Percentiles rank a stretch among this genome's conserved stretches.
These are phyloP conservation scores for Exserohilum rostratum DNA, from an alignment of 2,329 filamentous ascomycete species.

Conservation along the genomic window DNA sequence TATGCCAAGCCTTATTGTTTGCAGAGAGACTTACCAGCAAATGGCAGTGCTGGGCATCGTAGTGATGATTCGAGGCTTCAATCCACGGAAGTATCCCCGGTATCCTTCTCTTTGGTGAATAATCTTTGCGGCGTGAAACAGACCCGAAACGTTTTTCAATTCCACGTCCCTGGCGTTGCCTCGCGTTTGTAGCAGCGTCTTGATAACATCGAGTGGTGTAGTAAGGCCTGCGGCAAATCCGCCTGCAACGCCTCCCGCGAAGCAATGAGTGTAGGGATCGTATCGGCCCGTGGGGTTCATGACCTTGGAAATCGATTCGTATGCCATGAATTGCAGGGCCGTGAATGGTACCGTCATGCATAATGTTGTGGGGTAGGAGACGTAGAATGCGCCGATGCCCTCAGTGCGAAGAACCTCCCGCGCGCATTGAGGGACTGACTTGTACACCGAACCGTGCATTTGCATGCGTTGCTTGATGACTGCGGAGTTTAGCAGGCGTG, in stretches of 20 bases:
- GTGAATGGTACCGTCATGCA: constrained; percentile 99
- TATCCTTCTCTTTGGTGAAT: constrained; percentile 84
- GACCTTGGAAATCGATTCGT: constrained; percentile 92
- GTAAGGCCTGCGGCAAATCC: constrained; percentile 93
- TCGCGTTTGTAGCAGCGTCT: constrained; percentile 93
- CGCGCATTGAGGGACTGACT: constrained; percentile 85
- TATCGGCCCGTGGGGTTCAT: constrained; percentile 89
- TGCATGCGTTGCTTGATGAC: constrained; percentile 99
- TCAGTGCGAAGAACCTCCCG: constrained; percentile 85
- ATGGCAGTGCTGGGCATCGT: constrained; percentile 99
- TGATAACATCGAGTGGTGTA: constrained; percentile 96
- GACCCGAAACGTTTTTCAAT: constrained; percentile 81
- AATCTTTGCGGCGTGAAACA: constrained; percentile 78
- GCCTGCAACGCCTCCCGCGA: constrained; percentile 89
- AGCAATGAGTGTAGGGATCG: constrained; percentile 91
- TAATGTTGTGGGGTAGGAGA: constrained; percentile 96
- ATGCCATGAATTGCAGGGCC: constrained; percentile 94
- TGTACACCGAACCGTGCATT: constrained; percentile 92
- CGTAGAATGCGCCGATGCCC: constrained; percentile 90
- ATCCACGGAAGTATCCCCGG: constrained; percentile 88
- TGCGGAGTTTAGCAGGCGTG: constrained; percentile 49
- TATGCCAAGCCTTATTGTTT: background rate
- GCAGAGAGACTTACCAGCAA: constrained; percentile 73
- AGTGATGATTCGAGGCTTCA: constrained; percentile 88
- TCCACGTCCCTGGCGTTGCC: constrained; percentile 82